A percentile compares a stretch with the other conserved stretches of the same genome.
Conservation (phyloP, 768 basidiomycete genomes). For the Brasilioporus rufonigricans region DNA sequence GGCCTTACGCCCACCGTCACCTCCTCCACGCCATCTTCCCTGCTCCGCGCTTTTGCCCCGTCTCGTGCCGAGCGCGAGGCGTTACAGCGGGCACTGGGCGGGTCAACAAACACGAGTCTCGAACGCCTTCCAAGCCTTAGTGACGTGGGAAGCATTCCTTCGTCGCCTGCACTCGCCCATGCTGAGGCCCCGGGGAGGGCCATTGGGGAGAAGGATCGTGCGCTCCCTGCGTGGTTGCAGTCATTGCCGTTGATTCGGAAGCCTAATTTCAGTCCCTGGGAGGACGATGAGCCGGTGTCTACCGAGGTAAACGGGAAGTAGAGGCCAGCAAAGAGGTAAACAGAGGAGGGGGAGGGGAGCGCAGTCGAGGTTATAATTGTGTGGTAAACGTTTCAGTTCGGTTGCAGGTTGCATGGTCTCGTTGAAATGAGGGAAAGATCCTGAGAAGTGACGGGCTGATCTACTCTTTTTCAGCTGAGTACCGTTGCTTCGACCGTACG, state of each 20-base stretch:
- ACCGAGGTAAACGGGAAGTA: conserved; percentile 24
- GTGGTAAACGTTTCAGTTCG: conserved; percentile 12
- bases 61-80: conserved; percentile 86
- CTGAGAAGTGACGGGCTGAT: conserved; percentile 22
- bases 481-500: conserved; percentile 23
- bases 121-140: conserved; percentile 78
- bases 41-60: conserved; percentile 82
- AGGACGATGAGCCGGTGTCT: conserved; percentile 55
- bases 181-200: conserved; percentile 26
- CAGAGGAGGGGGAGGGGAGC: background rate
- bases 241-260: conserved; percentile 64
- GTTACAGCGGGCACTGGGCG: conserved; percentile 73
- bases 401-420: conserved; percentile 13
- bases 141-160: conserved; percentile 69
- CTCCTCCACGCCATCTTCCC: conserved; percentile 45
- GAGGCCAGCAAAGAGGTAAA: background rate
- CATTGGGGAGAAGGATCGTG: conserved; percentile 28
- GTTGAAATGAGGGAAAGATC: conserved; percentile 11
- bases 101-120: conserved; percentile 70
- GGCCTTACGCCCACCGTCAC: conserved; percentile 42
- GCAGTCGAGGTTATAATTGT: conserved; percentile 1
- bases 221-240: conserved; percentile 66
- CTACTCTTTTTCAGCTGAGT: conserved; percentile 15
- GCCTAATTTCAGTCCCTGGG: conserved; percentile 80
- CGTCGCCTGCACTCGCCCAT: conserved; percentile 60